These are phyloP conservation scores for Physaria fendleri DNA, from an alignment of 345 rosid genomes.

Conservation along the genomic window DNA sequence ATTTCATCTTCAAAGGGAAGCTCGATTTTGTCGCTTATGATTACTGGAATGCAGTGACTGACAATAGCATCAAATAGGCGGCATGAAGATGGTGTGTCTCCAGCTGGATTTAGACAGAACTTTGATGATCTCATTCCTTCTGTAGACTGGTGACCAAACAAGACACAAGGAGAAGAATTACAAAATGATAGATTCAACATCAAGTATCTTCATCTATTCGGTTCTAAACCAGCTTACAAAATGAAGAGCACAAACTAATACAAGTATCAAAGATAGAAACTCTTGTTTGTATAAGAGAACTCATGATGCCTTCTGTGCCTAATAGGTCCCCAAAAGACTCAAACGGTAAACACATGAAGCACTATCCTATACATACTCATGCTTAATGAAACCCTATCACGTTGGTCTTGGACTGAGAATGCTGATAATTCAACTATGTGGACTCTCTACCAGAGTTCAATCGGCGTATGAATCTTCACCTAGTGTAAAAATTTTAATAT, in stretches of 20 bases:
- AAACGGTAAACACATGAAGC: background rate
- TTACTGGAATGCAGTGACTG: slow-evolving; percentile 83
- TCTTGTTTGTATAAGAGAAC: background rate
- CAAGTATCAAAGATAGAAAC: slow-evolving; percentile 4
- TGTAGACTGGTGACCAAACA: slow-evolving; percentile 47
- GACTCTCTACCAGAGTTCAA: background rate
- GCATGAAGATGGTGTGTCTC: slow-evolving; percentile 94
- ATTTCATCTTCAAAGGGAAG: slow-evolving; percentile 81
- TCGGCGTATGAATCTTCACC: background rate
- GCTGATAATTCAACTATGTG: background rate
- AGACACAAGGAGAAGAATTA: background rate
- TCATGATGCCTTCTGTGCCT: background rate
- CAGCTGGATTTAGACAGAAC: slow-evolving; percentile 84
- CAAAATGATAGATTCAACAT: too few relatives aligned
- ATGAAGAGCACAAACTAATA: background rate
- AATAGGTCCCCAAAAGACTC: background rate
- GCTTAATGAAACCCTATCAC: too few relatives aligned
- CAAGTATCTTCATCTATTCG: background rate
- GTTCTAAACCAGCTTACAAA: background rate
- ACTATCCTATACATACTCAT: background rate
- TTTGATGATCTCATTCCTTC: slow-evolving; percentile 84
- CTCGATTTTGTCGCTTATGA: slow-evolving; percentile 76
- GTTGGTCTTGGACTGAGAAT: background rate
- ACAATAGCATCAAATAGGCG: slow-evolving; percentile 81
- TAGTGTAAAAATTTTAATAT: background rate